These are phyloP conservation scores for Mucor saturninus DNA, from an alignment of 371 early-diverging fungal species.

Conservation along the genomic window DNA sequence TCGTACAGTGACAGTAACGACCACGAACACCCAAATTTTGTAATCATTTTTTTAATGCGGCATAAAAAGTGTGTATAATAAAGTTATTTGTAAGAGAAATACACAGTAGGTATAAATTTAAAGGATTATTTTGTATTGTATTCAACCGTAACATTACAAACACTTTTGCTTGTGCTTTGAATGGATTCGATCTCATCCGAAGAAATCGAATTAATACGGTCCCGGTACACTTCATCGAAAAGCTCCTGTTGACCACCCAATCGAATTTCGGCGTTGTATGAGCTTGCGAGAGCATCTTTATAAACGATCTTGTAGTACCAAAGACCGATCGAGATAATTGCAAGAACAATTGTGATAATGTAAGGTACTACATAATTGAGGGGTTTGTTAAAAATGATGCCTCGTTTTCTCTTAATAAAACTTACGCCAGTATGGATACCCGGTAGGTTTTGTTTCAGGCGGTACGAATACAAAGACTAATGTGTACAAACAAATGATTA, in stretches of 20 bases:
- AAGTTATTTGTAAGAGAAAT: too few species aligned
- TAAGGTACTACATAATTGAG: constrained; percentile 23
- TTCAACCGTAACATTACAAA: neutral
- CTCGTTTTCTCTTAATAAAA: neutral
- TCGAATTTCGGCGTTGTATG: constrained; percentile 30
- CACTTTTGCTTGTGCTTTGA: neutral
- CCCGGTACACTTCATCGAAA: constrained; percentile 17
- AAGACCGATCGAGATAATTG: constrained; percentile 16
- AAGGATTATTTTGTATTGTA: neutral
- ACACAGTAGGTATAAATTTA: too few species aligned
- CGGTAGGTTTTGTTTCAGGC: constrained; percentile 17
- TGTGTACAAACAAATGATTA: constrained; percentile 26
- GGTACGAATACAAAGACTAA: constrained; percentile 33
- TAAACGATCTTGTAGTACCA: constrained; percentile 29
- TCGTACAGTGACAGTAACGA: neutral
- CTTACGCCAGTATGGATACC: constrained; percentile 34
- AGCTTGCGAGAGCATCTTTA: constrained; percentile 19
- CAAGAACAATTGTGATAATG: constrained; percentile 23
- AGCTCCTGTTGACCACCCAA: constrained; percentile 21
- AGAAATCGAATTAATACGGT: constrained; percentile 11
- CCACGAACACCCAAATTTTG: neutral
- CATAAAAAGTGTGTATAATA: too few species aligned
- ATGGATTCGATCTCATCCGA: neutral
- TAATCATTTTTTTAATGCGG: neutral
- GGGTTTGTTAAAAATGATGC: too few species aligned